These are phyloP conservation scores for Ceratobasidium theobromae DNA, from an alignment of 1,284 basidiomycete species.

Conservation along the genomic window DNA sequence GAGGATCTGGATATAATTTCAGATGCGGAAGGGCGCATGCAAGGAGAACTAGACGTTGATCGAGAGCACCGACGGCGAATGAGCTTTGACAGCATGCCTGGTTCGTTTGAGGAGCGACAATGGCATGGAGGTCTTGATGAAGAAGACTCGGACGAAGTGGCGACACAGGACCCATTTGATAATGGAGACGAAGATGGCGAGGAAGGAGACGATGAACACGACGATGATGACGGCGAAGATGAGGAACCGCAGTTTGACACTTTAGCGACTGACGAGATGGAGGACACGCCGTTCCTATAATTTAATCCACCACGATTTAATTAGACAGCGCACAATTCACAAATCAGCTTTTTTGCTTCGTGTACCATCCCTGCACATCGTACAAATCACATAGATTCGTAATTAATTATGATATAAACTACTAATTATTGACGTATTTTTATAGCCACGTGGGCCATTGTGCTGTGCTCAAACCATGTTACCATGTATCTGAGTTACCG, in stretches of 20 bases:
- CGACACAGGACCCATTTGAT: slow-evolving; percentile 32
- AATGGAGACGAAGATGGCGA: slow-evolving; percentile 38
- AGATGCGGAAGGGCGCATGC: slow-evolving; percentile 43
- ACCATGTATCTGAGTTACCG: slow-evolving; percentile 17
- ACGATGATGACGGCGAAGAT: slow-evolving; percentile 49
- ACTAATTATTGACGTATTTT: no score
- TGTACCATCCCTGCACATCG: slow-evolving; percentile 22
- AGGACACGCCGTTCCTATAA: slow-evolving; percentile 73
- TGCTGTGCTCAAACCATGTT: no score
- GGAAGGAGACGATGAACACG: slow-evolving; percentile 44
- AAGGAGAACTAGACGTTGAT: slow-evolving; percentile 48
- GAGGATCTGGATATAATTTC: slow-evolving; percentile 36
- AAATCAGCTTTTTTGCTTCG: slow-evolving; percentile 12
- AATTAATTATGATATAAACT: slow-evolving; percentile 26
- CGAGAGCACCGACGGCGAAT: slow-evolving; percentile 48
- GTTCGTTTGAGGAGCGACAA: slow-evolving; percentile 58
- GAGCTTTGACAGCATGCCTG: slow-evolving; percentile 76
- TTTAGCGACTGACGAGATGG: slow-evolving; percentile 80
- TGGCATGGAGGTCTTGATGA: slow-evolving; percentile 41
- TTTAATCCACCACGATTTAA: slow-evolving; percentile 3
- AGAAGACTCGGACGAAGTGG: slow-evolving; percentile 42
- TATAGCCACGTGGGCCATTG: no score
- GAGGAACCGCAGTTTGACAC: slow-evolving; percentile 71
- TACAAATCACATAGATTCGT: slow-evolving; percentile 11
- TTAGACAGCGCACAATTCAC: neutral